phyloP scores from a whole-genome alignment of 2,329 filamentous ascomycete genomes.

The Pseudogymnoascus sp. region DNA sequence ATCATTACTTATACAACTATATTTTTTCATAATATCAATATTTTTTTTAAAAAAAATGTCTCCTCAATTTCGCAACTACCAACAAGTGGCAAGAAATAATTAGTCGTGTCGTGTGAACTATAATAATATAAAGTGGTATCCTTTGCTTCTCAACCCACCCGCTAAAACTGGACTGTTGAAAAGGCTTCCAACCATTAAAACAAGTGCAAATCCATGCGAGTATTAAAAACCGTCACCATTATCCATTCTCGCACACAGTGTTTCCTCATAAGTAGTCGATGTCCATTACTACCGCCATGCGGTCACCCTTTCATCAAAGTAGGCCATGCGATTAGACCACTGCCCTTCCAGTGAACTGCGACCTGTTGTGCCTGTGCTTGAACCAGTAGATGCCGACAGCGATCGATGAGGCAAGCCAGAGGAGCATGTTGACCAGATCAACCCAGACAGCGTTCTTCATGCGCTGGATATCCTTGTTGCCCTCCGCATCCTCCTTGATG shows the following conservation, averaged over 20 bases:
- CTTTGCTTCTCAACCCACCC: neutral
- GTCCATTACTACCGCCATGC: conserved; percentile 1
- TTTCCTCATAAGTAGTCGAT: neutral
- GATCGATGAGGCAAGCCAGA: conserved; percentile 62
- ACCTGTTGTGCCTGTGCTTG: conserved; percentile 41
- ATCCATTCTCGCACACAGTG: neutral
- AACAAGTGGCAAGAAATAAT: neutral
- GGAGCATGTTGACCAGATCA: conserved; percentile 61
- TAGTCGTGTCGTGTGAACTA: conserved; percentile 2
- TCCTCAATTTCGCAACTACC: neutral
- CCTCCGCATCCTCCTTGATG: conserved; percentile 58
- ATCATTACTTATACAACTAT: neutral
- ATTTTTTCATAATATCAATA: neutral
- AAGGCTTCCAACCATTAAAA: neutral
- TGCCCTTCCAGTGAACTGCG: conserved; percentile 51
- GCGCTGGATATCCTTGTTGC: conserved; percentile 52
- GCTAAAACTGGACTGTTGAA: neutral
- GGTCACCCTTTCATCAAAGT: neutral
- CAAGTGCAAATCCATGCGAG: neutral
- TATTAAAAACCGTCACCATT: neutral
- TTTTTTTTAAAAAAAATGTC: neutral
- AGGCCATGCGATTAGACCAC: conserved; percentile 32
- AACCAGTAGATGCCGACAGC: conserved; percentile 51
- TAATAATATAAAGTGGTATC: conserved; percentile 7
- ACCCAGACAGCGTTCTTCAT: conserved; percentile 89